Evolutionary conservation across 176 grass and related monocot species (phyloP).

Genomic region (Rhynchospora tenuis): DNA sequence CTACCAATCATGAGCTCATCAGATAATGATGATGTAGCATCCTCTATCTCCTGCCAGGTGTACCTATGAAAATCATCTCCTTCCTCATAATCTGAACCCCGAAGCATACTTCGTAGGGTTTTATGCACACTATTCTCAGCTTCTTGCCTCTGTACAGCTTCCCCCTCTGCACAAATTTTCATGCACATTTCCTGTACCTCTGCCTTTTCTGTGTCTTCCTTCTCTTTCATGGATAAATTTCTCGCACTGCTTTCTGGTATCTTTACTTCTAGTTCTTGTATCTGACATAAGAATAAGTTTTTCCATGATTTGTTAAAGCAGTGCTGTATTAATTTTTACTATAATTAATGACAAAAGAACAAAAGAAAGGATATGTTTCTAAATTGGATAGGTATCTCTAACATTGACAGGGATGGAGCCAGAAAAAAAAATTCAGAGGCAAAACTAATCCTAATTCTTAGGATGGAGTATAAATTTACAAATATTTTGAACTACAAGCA

Average conservation of each 20-base stretch:
- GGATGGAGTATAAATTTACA: neutral
- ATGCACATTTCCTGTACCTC: constrained; percentile 22
- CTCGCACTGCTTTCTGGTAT: constrained; percentile 19
- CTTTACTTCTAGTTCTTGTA: constrained; percentile 26
- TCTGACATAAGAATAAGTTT: constrained; percentile 22
- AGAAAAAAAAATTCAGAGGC: neutral
- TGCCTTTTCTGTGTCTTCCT: constrained; percentile 27
- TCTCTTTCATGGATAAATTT: constrained; percentile 34
- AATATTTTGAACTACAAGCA: neutral
- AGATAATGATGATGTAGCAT: constrained; percentile 73
- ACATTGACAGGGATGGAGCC: neutral
- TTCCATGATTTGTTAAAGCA: neutral
- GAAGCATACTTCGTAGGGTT: constrained; percentile 23
- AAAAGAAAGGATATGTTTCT: neutral
- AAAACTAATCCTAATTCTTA: neutral
- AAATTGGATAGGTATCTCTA: neutral
- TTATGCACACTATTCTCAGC: constrained; percentile 26
- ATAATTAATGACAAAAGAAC: neutral
- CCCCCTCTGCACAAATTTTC: constrained; percentile 17
- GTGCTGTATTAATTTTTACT: neutral
- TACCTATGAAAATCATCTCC: constrained; percentile 34
- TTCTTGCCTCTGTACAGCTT: constrained; percentile 14
- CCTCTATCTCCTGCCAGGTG: constrained; percentile 77
- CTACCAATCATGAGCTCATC: constrained; percentile 47
- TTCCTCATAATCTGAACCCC: constrained; percentile 29